Evolutionary conservation across 305 asterid genomes (phyloP), one percentile per base, ranked within the genome.

Genomic region (Rubia balearica): DNA sequence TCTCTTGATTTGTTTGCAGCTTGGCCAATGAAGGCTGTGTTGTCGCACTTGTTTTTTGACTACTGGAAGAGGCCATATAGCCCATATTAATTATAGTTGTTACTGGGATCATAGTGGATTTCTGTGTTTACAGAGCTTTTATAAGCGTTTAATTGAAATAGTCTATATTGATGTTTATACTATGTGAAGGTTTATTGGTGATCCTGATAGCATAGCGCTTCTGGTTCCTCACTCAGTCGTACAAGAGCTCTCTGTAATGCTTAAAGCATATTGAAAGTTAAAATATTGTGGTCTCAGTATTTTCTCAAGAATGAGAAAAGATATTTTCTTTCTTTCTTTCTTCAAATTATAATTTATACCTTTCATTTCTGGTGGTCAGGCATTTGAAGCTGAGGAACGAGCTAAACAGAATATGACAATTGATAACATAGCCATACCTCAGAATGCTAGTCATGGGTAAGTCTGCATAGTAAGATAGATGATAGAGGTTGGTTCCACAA

Each of bases 381-480:
- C 92, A 72, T 91, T 77, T 80, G 99, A 91, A 83, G 96, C 86
- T 41, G 91, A 88, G 71, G 90, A 89, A 78, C 86, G 97, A 74
- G 83, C 85, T 77, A 90, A 85, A 70, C 96, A 88, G 63, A 88
- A 89, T 76, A 68, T 66, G 72, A 82, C 78, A 65, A 80, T 94
- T 75, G 96, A 89, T 74, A 79, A 67, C 71, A 77, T 88, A 76
- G 66, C 83, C 72, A 73, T 94, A 78, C 88, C 95, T 30, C 96
- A 85, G 84, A 84, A 86, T 61, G 82, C 96, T 75, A 89, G 96
- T 80, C 82, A 89, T 76, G 91, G 87, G 98, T 94, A 74, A 83
- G 96, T 88, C 68, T 76, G 57, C 43, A 19, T 21, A 41, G n/a
- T 60, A 45, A 60, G 10, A 38, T 71, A 14, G 48, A 41, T 65